Percentiles rank a stretch among this genome's conserved stretches.
Evolutionary conservation across 2,329 filamentous ascomycete species (phyloP).

Genomic region (Didymella pomorum): DNA sequence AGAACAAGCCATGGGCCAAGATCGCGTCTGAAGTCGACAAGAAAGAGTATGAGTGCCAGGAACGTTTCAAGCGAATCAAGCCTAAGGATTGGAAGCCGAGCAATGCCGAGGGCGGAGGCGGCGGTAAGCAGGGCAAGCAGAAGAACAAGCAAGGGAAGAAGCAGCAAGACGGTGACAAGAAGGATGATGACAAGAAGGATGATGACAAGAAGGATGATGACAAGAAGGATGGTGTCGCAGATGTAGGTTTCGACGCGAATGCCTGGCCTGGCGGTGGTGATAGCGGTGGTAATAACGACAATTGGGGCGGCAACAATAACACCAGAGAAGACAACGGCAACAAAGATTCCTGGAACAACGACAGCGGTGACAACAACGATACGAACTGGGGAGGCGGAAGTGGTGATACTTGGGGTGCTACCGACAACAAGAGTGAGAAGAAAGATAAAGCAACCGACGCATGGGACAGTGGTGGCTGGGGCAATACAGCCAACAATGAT

Average conservation of each 20-base stretch:
- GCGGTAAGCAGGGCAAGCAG: constrained; percentile 31
- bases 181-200: constrained; percentile 13
- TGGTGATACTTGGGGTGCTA: no score
- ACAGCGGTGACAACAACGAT: not conserved
- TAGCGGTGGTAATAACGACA: not conserved
- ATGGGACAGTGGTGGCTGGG: no score
- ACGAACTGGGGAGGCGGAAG: no score
- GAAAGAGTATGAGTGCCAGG: constrained; percentile 17
- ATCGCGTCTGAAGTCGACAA: constrained; percentile 46
- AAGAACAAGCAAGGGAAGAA: constrained; percentile 23
- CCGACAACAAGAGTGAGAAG: not conserved
- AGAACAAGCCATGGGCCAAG: constrained; percentile 36
- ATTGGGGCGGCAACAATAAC: not conserved
- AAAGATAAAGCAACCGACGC: no score
- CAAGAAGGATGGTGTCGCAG: constrained; percentile 13
- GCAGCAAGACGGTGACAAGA: constrained; percentile 20
- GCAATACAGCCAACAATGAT: no score
- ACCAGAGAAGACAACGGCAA: no score
- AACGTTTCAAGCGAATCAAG: constrained; percentile 50
- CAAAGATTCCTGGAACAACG: not conserved
- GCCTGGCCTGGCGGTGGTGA: not conserved
- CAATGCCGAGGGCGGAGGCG: constrained; percentile 20
- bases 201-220: constrained; percentile 16
- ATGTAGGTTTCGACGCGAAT: not conserved
- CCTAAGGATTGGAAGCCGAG: constrained; percentile 31